Conservation (phyloP, 2,329 filamentous ascomycete species). For the Acephala macrosclerotiorum region DNA sequence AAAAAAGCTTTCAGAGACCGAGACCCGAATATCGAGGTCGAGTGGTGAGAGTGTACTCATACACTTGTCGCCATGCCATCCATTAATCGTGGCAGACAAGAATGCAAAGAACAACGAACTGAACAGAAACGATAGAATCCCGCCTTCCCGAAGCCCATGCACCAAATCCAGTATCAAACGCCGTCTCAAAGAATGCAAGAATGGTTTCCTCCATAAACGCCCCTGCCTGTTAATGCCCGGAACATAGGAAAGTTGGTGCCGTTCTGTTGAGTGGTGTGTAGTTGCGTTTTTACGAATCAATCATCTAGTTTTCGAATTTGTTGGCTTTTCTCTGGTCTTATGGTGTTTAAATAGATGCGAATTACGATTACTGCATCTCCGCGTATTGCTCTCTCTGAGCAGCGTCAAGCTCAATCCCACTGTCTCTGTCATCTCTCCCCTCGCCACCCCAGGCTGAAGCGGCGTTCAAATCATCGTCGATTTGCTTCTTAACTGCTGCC, state of each 20-base stretch:
- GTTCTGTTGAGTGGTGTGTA: slow-evolving; percentile 36
- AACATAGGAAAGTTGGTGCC: slow-evolving; percentile 31
- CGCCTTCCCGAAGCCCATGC: not conserved
- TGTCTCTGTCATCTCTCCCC: slow-evolving; percentile 41
- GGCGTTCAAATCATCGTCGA: slow-evolving; percentile 15
- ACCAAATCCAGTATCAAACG: not conserved
- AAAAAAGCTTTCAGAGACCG: not conserved
- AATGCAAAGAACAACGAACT: not conserved
- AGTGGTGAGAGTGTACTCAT: slow-evolving; percentile 2
- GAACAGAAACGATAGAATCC: not conserved
- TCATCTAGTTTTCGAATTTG: slow-evolving; percentile 3
- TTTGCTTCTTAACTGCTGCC: slow-evolving; percentile 17
- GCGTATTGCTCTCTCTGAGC: slow-evolving; percentile 23
- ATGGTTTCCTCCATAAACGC: not conserved
- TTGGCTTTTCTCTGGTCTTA: not conserved
- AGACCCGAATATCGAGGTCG: not conserved
- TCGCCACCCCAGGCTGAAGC: slow-evolving; percentile 34
- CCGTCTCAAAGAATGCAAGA: not conserved
- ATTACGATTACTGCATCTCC: slow-evolving; percentile 14
- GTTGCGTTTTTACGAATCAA: slow-evolving; percentile 16
- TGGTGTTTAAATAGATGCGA: not conserved
- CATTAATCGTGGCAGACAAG: not conserved
- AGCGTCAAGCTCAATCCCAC: slow-evolving; percentile 40
- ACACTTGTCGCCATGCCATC: not conserved
- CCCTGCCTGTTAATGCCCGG: not conserved